Percentiles rank a stretch among this genome's conserved stretches.
These are phyloP conservation scores for Melastoma malabathricum DNA, from an alignment of 345 rosid species.

Conservation along the genomic window DNA sequence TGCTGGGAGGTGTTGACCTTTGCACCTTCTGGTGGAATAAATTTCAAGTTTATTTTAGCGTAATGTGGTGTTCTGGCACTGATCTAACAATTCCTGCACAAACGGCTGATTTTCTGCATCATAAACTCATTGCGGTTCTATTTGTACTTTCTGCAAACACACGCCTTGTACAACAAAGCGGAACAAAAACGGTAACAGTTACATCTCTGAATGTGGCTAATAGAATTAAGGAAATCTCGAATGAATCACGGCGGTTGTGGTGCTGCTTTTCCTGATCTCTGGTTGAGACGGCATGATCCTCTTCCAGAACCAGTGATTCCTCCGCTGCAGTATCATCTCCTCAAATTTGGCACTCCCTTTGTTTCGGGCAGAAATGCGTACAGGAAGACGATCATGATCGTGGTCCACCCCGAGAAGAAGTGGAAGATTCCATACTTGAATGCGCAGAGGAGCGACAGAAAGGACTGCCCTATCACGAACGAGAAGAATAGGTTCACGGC, in stretches of 20 bases:
- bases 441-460: slow-evolving; percentile 62
- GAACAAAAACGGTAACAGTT: no score
- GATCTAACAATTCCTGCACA: no score
- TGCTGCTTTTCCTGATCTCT: slow-evolving; percentile 10
- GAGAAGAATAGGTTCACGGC: slow-evolving; percentile 87
- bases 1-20: no score
- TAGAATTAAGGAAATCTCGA: background rate
- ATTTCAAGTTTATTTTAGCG: no score
- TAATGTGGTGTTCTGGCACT: no score
- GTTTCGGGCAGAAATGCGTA: slow-evolving; percentile 67
- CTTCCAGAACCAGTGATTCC: slow-evolving; percentile 94
- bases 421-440: slow-evolving; percentile 80
- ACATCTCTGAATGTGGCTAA: no score
- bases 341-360: slow-evolving; percentile 88
- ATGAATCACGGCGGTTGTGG: background rate
- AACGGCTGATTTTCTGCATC: no score
- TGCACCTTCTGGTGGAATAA: no score
- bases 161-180: no score
- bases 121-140: no score
- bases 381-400: slow-evolving; percentile 74
- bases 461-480: slow-evolving; percentile 63
- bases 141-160: no score
- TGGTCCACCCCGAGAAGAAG: slow-evolving; percentile 73
- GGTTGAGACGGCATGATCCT: slow-evolving; percentile 28
- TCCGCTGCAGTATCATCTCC: slow-evolving; percentile 80